Percentiles rank a stretch among this genome's conserved stretches.
Evolutionary conservation across 75 land plant genomes (phyloP).

Genomic region (Selaginella tamariscina): DNA sequence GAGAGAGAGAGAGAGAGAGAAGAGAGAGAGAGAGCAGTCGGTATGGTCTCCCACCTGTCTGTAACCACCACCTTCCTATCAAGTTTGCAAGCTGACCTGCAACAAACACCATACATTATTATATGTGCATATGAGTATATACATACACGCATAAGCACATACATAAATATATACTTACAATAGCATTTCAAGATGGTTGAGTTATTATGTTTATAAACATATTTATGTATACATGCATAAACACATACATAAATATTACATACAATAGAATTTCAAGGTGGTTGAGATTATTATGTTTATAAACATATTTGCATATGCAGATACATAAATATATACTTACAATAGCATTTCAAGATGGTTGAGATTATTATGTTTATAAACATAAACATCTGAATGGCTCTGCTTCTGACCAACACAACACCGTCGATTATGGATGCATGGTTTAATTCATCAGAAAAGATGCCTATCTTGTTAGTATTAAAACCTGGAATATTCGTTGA

Average conservation of each 20-base stretch:
- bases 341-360: slow-evolving; percentile 49
- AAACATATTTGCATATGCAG: no score
- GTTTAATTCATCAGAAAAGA: slow-evolving; percentile 90
- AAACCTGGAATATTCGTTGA: slow-evolving; percentile 22
- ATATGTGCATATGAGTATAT: slow-evolving; percentile 83
- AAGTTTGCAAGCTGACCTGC: slow-evolving; percentile 62
- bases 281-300: slow-evolving; percentile 71
- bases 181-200: slow-evolving; percentile 51
- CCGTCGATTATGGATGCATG: slow-evolving; percentile 99
- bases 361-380: slow-evolving; percentile 81
- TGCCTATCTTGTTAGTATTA: slow-evolving; percentile 34
- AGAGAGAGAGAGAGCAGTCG: no score
- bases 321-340: slow-evolving; percentile 37
- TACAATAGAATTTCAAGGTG: no score
- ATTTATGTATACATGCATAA: no score
- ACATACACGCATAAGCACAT: no score
- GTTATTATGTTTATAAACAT: no score
- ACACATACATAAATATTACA: no score
- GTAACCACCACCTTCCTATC: slow-evolving; percentile 86
- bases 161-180: slow-evolving; percentile 43
- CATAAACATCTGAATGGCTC: slow-evolving; percentile 40
- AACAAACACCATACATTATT: no score
- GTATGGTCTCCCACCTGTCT: slow-evolving; percentile 79
- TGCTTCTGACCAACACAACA: slow-evolving; percentile 60
- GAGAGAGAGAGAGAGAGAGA: no score